Evolutionary conservation across 306 rosid genomes (phyloP), one percentile per base, ranked within the genome.

Genomic region (Comarum palustre): DNA sequence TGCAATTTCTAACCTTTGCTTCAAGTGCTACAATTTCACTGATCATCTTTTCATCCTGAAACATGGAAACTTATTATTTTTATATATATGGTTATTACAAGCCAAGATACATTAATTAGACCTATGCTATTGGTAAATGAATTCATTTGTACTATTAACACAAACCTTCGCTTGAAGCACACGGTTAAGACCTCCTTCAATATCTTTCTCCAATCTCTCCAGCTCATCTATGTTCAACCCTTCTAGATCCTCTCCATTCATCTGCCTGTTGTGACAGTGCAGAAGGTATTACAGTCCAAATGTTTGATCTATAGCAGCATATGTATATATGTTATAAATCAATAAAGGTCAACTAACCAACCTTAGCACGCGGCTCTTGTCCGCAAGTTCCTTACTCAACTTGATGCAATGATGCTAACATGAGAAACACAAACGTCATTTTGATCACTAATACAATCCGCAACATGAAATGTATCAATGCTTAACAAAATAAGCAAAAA

Each of bases 181-280:
- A 38, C 86, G 76, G 22, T 22, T 45, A 71, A 79, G 81, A 38
- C 84, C 75, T 6, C 65, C 57, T 69, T 82, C 84, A 62, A 82
- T 74, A 63, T 42, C 12, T 38, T 45, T 71, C 62, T 79, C 88
- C 69, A 85, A 71, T 9, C 67, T 70, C 69, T 50, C 39, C 52
- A 85, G 16, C 39, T 85, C 86, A 9, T 70, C 80, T 5, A 82
- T n/a, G 13, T 55, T 74, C 72, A 85, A 8, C 55, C 77, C 80
- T 52, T 76, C 63, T 22, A 85, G 82, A 48, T 77, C 84, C 64
- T 74, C 77, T 13, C 84, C 89, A 14, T 54, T 77, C 82, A 77
- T 66, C 69, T 76, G 82, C 78, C 89, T 82, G 48, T 65, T 39
- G 51, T 32, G 60, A 14, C 50, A 10, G n/a, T 4, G 36, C 8